These are phyloP conservation scores for Haematococcus sp. DNA, from an alignment of 139 green algal genomes.

Conservation along the genomic window DNA sequence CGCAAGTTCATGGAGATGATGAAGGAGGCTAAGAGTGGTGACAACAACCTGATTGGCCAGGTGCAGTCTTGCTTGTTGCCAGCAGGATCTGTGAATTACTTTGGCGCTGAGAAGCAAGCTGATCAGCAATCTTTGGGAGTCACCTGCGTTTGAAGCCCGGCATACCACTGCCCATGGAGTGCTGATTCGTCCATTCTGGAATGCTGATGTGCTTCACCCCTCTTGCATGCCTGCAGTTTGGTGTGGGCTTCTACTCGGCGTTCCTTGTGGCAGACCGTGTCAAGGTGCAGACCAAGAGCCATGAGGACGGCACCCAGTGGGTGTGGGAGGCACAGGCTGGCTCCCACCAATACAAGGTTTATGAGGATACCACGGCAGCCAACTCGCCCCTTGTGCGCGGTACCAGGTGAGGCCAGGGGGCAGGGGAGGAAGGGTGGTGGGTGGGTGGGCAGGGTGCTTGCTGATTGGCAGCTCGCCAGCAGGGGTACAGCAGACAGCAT, in stretches of 20 bases:
- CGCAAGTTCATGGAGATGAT: constrained; percentile 97
- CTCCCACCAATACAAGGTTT: constrained; percentile 83
- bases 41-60: constrained; percentile 91
- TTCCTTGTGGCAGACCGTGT: constrained; percentile 92
- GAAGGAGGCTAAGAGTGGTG: constrained; percentile 62
- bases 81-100: too few species aligned
- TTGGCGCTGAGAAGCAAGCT: too few species aligned
- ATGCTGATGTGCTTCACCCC: neutral
- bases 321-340: constrained; percentile 87
- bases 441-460: neutral
- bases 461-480: too few species aligned
- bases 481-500: too few species aligned
- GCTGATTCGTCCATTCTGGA: neutral
- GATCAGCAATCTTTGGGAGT: too few species aligned
- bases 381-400: constrained; percentile 59
- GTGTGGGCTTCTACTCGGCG: constrained; percentile 98
- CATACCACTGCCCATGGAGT: too few species aligned
- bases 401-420: constrained; percentile 67
- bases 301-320: constrained; percentile 72
- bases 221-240: constrained; percentile 75
- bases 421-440: too few species aligned
- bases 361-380: constrained; percentile 41
- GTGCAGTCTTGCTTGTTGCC: constrained; percentile 26
- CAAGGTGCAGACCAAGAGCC: constrained; percentile 77
- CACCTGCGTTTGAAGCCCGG: too few species aligned